phyloP scores from a whole-genome alignment of 768 basidiomycete genomes.

The Russula emetica region DNA sequence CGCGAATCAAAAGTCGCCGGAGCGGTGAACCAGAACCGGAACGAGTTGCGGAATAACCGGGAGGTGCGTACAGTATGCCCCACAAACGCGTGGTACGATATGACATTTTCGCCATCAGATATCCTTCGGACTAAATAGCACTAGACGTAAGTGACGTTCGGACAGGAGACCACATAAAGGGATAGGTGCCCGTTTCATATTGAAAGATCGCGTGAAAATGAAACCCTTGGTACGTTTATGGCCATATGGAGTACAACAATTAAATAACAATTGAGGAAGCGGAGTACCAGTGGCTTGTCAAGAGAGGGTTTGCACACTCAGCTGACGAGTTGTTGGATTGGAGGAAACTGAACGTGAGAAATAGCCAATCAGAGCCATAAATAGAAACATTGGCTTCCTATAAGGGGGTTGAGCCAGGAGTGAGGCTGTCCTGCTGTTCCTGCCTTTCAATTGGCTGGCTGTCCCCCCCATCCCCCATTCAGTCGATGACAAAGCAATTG shows the following conservation, averaged over 20 bases:
- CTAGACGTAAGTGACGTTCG: constrained; percentile 10
- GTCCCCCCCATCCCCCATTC: background rate
- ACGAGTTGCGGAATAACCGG: constrained; percentile 16
- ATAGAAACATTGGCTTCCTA: constrained; percentile 18
- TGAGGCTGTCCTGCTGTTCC: background rate
- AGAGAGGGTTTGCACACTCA: background rate
- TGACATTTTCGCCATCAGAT: constrained; percentile 11
- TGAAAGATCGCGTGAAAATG: constrained; percentile 2
- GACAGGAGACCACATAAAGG: background rate
- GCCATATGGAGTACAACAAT: background rate
- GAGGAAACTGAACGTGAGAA: constrained; percentile 10
- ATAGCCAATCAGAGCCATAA: constrained; percentile 2
- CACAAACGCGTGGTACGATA: background rate
- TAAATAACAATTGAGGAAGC: background rate
- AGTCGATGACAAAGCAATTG: background rate
- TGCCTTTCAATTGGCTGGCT: no score
- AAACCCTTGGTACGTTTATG: background rate
- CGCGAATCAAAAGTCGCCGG: constrained; percentile 22
- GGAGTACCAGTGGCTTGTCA: background rate
- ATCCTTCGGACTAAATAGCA: background rate
- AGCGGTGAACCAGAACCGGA: constrained; percentile 12
- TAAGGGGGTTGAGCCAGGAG: constrained; percentile 1
- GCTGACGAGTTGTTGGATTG: background rate
- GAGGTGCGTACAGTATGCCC: background rate
- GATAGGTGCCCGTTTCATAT: constrained; percentile 7